phyloP scores from a whole-genome alignment of 208 protist genomes.

The Crithidia acanthocephali region DNA sequence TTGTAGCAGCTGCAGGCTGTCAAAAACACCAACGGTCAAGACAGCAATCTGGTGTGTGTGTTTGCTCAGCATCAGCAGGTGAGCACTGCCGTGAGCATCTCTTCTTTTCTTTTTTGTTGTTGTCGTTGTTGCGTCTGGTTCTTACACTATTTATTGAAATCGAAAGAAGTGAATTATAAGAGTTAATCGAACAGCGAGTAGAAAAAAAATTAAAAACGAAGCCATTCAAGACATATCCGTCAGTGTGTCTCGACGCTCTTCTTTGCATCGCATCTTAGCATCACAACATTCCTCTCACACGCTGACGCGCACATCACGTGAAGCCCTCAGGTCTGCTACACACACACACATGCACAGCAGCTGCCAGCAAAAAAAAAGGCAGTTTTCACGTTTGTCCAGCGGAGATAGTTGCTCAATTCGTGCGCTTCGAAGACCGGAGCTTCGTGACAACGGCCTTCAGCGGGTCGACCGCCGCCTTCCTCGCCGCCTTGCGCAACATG shows the following conservation, averaged over 20 bases:
- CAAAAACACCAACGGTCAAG: too few relatives aligned
- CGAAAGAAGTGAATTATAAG: neutral
- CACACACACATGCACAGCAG: too few relatives aligned
- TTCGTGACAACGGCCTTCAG: slow-evolving; percentile 67
- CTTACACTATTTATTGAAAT: neutral
- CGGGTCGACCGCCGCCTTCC: slow-evolving; percentile 50
- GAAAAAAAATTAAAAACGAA: neutral
- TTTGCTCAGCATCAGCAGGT: too few relatives aligned
- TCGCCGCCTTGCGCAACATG: slow-evolving; percentile 34
- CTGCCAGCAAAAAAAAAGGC: neutral
- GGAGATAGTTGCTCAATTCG: neutral
- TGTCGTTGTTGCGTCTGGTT: neutral
- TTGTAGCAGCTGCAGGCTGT: too few relatives aligned
- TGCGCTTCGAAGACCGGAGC: slow-evolving; percentile 47
- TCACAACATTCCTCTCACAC: neutral
- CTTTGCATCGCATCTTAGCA: too few relatives aligned
- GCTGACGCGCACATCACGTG: neutral
- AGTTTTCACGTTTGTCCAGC: neutral
- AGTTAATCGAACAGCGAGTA: slow-evolving; percentile 24
- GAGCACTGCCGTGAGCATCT: too few relatives aligned
- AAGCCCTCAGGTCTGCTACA: too few relatives aligned
- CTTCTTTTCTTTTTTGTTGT: too few relatives aligned
- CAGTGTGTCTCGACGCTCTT: too few relatives aligned
- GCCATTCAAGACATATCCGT: neutral
- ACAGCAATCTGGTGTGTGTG: too few relatives aligned